A percentile compares a stretch with the other conserved stretches of the same genome.
These are phyloP conservation scores for Rhizopogon vesiculosus DNA, from an alignment of 768 basidiomycete species.

Conservation along the genomic window DNA sequence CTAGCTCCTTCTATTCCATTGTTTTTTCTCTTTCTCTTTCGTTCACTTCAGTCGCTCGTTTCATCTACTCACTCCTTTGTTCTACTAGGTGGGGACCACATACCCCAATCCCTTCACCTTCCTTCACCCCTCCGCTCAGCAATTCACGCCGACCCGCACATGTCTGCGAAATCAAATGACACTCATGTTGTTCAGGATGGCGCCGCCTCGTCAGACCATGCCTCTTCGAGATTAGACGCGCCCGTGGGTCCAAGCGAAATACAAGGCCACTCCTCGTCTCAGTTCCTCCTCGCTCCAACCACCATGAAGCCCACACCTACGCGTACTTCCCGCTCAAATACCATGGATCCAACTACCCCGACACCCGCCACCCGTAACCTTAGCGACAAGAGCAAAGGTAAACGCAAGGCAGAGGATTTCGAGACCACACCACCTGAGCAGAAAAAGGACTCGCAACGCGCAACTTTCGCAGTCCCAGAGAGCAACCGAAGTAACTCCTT, in stretches of 20 bases:
- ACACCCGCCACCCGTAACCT: constrained; percentile 26
- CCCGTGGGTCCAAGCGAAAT: constrained; percentile 8
- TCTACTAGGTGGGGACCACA: neutral
- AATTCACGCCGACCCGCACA: neutral
- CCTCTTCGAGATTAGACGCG: constrained; percentile 14
- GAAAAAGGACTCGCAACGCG: constrained; percentile 40
- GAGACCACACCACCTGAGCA: constrained; percentile 66
- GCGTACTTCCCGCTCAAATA: constrained; percentile 10
- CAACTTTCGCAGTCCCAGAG: constrained; percentile 57
- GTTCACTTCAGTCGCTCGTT: neutral
- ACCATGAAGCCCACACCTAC: constrained; percentile 14
- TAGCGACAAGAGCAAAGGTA: constrained; percentile 44
- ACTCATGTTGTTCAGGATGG: constrained; percentile 10
- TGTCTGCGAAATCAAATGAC: constrained; percentile 1
- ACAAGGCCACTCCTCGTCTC: constrained; percentile 7
- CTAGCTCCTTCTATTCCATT: neutral
- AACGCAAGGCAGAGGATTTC: constrained; percentile 73
- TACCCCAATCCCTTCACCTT: neutral
- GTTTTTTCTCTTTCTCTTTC: neutral
- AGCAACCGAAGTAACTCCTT: constrained; percentile 50
- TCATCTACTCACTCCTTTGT: neutral
- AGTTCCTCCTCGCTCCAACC: constrained; percentile 9
- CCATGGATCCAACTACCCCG: constrained; percentile 25
- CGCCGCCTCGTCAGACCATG: constrained; percentile 9
- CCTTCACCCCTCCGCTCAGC: neutral